A percentile compares a stretch with the other conserved stretches of the same genome.
phyloP scores from a whole-genome alignment of 306 rosid species.

The Amphicarpaea edgeworthii region DNA sequence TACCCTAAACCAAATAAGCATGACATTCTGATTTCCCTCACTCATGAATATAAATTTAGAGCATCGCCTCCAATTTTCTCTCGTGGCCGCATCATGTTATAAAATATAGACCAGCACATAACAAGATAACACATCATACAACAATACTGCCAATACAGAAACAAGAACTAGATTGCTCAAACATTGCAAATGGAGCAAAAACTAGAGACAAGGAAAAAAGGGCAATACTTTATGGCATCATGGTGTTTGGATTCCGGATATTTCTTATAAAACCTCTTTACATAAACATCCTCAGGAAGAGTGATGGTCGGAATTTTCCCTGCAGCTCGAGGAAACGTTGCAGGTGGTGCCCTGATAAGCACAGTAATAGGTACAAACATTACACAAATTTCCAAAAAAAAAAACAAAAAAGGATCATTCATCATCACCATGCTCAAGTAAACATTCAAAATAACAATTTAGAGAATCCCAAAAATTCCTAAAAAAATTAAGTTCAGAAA shows the following conservation, averaged over 20 bases:
- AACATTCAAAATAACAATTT: not conserved
- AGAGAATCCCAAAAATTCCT: not conserved
- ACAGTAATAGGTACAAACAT: slow-evolving; percentile 32
- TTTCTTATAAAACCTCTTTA: slow-evolving; percentile 73
- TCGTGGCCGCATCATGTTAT: not conserved
- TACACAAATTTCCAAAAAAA: not conserved
- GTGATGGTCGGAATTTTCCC: slow-evolving; percentile 70
- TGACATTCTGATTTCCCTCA: slow-evolving; percentile 20
- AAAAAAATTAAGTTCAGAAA: not conserved
- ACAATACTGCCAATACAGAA: slow-evolving; percentile 30
- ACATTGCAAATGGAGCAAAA: slow-evolving; percentile 21
- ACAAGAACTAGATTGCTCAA: not conserved
- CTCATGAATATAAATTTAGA: slow-evolving; percentile 26
- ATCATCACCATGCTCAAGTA: not conserved
- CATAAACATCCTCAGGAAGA: slow-evolving; percentile 85
- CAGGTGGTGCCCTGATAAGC: slow-evolving; percentile 78
- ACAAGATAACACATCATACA: slow-evolving; percentile 13
- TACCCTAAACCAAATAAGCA: not conserved
- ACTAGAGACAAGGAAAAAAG: slow-evolving; percentile 39
- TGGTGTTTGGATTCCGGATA: slow-evolving; percentile 78
- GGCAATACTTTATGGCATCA: slow-evolving; percentile 73
- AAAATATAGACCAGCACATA: slow-evolving; percentile 24
- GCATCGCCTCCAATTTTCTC: slow-evolving; percentile 15
- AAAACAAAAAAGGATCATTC: not conserved
- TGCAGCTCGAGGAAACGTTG: slow-evolving; percentile 73